Evolutionary conservation across 306 rosid species (phyloP).

Genomic region (Coriaria nepalensis): DNA sequence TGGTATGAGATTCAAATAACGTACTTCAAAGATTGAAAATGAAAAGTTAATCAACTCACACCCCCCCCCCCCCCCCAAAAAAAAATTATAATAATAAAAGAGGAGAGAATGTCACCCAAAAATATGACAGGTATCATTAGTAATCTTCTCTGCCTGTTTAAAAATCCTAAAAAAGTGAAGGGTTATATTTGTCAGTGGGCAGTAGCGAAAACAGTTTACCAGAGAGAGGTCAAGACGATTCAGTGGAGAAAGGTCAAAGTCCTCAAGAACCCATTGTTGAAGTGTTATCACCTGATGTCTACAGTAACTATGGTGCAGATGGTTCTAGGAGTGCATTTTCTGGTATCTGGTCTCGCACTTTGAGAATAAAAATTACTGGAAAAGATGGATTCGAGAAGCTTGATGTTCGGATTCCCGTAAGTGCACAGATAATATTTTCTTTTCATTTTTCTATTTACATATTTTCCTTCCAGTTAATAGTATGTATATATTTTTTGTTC

Average conservation of each 20-base stretch:
- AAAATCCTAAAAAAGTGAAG: too few species aligned
- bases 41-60: background rate
- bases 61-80: too few species aligned
- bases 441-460: too few species aligned
- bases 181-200: conserved; percentile 52
- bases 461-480: too few species aligned
- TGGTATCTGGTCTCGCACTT: conserved; percentile 70
- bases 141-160: too few species aligned
- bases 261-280: conserved; percentile 66
- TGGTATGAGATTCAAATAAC: too few species aligned
- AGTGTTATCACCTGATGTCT: conserved; percentile 89
- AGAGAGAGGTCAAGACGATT: conserved; percentile 45
- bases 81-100: too few species aligned
- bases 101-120: too few species aligned
- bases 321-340: conserved; percentile 50
- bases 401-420: conserved; percentile 82
- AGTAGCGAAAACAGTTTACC: conserved; percentile 50
- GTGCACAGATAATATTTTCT: conserved; percentile 3
- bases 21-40: too few species aligned
- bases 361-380: conserved; percentile 82
- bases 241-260: conserved; percentile 52
- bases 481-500: conserved; percentile 4
- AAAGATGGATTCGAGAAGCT: conserved; percentile 86
- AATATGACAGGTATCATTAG: too few species aligned
- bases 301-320: conserved; percentile 65